Conservation (phyloP, 2,329 filamentous ascomycete species). For the Dactylellina drechsleri region DNA sequence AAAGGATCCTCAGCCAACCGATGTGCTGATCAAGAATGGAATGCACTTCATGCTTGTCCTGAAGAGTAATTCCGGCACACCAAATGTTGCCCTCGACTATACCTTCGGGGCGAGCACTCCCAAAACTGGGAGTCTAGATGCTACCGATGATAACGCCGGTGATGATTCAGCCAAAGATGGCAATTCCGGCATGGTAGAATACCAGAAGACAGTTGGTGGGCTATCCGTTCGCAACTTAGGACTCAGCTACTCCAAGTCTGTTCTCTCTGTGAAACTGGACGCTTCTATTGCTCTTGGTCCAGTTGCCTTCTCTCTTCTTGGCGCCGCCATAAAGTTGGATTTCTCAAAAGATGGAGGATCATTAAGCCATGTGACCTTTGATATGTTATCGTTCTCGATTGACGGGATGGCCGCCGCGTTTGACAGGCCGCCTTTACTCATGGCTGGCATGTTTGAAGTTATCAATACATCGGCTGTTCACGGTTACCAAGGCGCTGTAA, state of each 20-base stretch:
- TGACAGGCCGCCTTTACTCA: conserved; percentile 61
- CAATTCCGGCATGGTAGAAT: too few species aligned
- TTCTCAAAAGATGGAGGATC: too few species aligned
- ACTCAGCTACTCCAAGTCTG: too few species aligned
- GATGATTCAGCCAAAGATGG: too few species aligned
- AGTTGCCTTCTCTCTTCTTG: not conserved
- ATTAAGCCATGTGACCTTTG: too few species aligned
- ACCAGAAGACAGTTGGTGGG: too few species aligned
- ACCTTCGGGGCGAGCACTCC: conserved; percentile 17
- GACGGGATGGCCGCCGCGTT: conserved; percentile 61
- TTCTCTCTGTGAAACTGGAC: too few species aligned
- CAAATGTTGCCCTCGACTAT: conserved; percentile 49
- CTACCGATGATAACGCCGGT: too few species aligned
- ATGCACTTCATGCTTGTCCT: conserved; percentile 58
- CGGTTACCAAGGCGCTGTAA: conserved; percentile 62
- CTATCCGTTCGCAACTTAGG: too few species aligned
- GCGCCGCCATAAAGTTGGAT: conserved; percentile 55
- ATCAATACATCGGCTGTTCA: conserved; percentile 57
- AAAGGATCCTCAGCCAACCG: conserved; percentile 11
- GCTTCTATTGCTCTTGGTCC: too few species aligned
- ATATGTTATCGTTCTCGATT: too few species aligned
- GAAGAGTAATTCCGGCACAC: not conserved
- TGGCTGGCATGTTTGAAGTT: conserved; percentile 61
- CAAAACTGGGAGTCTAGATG: too few species aligned
- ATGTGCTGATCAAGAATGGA: conserved; percentile 56